Evolutionary conservation across 176 grass and related monocot species (phyloP).

Genomic region (Juncus inflexus): DNA sequence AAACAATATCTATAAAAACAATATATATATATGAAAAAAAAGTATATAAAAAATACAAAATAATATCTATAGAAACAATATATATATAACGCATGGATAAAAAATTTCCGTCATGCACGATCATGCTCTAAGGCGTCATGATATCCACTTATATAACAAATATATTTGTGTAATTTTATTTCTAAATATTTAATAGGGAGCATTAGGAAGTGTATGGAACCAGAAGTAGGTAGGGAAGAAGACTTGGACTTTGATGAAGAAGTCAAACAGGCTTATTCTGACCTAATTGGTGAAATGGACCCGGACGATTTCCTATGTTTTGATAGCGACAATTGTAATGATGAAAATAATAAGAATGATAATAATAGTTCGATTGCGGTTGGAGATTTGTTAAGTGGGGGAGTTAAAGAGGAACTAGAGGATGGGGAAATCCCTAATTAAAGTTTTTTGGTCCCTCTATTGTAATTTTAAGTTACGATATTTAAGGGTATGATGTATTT

Average conservation of each 20-base stretch:
- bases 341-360: background rate
- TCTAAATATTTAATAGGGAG: no score
- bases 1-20: no score
- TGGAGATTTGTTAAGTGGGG: background rate
- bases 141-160: no score
- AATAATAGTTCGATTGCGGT: background rate
- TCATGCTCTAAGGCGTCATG: no score
- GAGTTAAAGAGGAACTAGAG: conserved; percentile 43
- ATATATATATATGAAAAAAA: no score
- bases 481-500: no score
- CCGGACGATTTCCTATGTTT: conserved; percentile 62
- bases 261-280: conserved; percentile 45
- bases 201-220: background rate
- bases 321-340: conserved; percentile 36
- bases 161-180: no score
- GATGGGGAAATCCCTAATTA: conserved; percentile 62
- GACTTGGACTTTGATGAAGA: conserved; percentile 61
- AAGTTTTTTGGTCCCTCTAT: background rate
- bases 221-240: conserved; percentile 9
- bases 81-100: no score
- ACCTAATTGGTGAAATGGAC: conserved; percentile 65
- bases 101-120: no score
- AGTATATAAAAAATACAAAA: no score
- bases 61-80: no score
- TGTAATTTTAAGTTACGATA: no score